Evolutionary conservation across 192 early-diverging fungal species (phyloP).

Genomic region (Phycomyces nitens): DNA sequence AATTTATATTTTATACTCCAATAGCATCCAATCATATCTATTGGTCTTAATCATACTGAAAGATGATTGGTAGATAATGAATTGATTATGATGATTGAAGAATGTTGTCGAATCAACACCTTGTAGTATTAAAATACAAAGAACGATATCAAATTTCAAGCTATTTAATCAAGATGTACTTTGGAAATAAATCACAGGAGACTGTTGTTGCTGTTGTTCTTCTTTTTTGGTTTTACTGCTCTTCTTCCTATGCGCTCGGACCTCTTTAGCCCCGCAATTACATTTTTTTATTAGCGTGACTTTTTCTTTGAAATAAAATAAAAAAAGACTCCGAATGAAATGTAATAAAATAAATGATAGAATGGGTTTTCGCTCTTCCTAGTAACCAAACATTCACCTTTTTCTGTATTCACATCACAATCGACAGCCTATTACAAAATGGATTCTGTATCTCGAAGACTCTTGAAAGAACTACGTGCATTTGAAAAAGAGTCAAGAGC

Average conservation of each 20-base stretch:
- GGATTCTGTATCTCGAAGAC: slow-evolving; percentile 50
- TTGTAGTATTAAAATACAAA: too few relatives aligned
- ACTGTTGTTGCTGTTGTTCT: neutral
- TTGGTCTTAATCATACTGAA: too few relatives aligned
- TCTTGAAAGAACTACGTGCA: slow-evolving; percentile 61
- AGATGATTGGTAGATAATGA: too few relatives aligned
- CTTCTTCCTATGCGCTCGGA: slow-evolving; percentile 5
- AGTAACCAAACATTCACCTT: neutral
- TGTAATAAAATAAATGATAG: neutral
- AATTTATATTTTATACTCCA: too few relatives aligned
- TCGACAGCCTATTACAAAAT: slow-evolving; percentile 21
- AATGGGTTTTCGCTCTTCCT: neutral
- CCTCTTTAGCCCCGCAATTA: neutral
- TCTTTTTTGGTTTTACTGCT: too few relatives aligned
- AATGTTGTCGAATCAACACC: too few relatives aligned
- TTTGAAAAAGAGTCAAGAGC: slow-evolving; percentile 46
- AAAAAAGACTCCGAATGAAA: neutral
- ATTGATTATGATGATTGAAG: too few relatives aligned
- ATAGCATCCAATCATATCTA: too few relatives aligned
- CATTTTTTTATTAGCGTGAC: neutral
- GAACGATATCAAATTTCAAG: too few relatives aligned
- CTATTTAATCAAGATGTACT: too few relatives aligned
- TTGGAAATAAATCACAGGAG: too few relatives aligned
- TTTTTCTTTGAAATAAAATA: neutral
- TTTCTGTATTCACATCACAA: neutral